Conservation (phyloP, 768 basidiomycete genomes). For the Gautieria morchelliformis region DNA sequence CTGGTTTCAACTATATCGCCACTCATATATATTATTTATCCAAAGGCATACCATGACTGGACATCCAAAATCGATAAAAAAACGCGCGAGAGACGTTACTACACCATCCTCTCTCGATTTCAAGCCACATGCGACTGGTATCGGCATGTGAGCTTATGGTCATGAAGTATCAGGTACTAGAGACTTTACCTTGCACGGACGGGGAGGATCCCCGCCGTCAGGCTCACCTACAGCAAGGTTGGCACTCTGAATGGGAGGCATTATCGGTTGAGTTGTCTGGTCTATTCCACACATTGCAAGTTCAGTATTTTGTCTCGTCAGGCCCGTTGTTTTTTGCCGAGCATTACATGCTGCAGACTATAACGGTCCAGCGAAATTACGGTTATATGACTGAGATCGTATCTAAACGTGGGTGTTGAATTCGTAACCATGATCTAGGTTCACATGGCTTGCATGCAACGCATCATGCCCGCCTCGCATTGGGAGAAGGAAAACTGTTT, state of each 20-base stretch:
- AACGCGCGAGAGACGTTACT: constrained; percentile 2
- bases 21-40: background rate
- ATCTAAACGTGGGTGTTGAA: background rate
- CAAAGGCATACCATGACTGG: constrained; percentile 8
- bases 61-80: background rate
- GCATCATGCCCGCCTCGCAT: background rate
- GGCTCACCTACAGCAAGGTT: background rate
- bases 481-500: constrained; percentile 2
- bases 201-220: constrained; percentile 1
- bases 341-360: constrained; percentile 5
- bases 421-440: background rate
- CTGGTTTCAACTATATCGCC: background rate
- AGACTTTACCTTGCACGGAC: constrained; percentile 1
- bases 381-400: background rate
- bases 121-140: constrained; percentile 3
- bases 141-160: constrained; percentile 5
- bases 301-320: background rate
- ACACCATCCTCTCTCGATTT: constrained; percentile 1
- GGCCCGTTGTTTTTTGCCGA: background rate
- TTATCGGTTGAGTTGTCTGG: background rate
- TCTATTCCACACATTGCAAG: background rate
- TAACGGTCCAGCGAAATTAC: background rate
- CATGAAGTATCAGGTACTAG: constrained; percentile 1
- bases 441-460: constrained; percentile 5
- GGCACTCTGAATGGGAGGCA: background rate